Evolutionary conservation across 2,329 filamentous ascomycete species (phyloP).

Genomic region (Diaporthe humulicola): DNA sequence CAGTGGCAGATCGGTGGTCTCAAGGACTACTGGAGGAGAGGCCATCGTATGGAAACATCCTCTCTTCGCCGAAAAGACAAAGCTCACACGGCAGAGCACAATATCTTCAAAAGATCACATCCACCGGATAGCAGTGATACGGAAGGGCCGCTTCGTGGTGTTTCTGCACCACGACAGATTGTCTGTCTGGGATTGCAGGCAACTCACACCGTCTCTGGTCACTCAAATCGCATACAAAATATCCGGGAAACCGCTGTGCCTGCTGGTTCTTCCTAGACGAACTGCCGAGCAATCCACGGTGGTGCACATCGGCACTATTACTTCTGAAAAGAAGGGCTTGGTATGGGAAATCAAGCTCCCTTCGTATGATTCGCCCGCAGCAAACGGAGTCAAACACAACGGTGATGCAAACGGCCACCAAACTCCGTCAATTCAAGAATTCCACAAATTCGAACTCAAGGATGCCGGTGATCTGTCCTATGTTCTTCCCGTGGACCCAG

Average conservation of each 20-base stretch:
- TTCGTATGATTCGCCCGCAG: constrained; percentile 49
- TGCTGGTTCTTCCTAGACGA: constrained; percentile 78
- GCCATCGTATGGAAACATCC: constrained; percentile 86
- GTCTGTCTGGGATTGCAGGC: constrained; percentile 83
- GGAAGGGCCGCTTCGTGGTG: constrained; percentile 84
- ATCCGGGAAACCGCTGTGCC: constrained; percentile 80
- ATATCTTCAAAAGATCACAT: constrained; percentile 79
- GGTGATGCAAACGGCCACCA: constrained; percentile 50
- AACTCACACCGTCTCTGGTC: constrained; percentile 69
- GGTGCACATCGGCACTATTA: constrained; percentile 85
- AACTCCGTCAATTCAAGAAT: constrained; percentile 68
- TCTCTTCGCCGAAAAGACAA: constrained; percentile 61
- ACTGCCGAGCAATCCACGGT: constrained; percentile 68
- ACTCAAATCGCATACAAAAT: constrained; percentile 70
- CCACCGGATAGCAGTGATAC: constrained; percentile 82
- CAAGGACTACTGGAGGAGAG: constrained; percentile 83
- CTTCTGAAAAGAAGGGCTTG: constrained; percentile 81
- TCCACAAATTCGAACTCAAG: constrained; percentile 78
- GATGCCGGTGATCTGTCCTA: constrained; percentile 71
- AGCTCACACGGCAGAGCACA: constrained; percentile 75
- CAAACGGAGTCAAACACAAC: constrained; percentile 24
- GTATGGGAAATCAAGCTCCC: constrained; percentile 84
- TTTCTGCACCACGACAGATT: constrained; percentile 80
- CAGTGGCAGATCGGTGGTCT: constrained; percentile 83
- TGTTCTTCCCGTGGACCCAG: constrained; percentile 87